Evolutionary conservation across 192 early-diverging fungal genomes (phyloP), one percentile per base, ranked within the genome.

Genomic region (Linnemannia hyalina): DNA sequence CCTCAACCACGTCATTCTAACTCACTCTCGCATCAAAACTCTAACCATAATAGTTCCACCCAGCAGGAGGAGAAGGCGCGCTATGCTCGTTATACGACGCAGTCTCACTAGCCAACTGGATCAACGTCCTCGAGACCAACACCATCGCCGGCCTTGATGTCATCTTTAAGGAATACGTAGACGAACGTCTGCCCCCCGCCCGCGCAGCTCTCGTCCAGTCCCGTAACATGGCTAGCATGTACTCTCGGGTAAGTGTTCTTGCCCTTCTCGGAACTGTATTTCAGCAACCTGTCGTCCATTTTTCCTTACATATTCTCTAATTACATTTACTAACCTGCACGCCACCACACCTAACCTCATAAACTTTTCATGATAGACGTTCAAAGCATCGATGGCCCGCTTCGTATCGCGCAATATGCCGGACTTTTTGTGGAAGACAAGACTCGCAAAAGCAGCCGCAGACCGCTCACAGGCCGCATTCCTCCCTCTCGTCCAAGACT

Each of bases 101-200:
- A 2, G 71, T 73, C 15, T 42, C 71, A 29, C n/a, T 73, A 15
- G 71, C 71, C 44, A 73, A 73, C 44, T 73, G 71, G 71, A 73
- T 73, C 71, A 73, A 73, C n/a, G 71, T 73, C 41, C 71, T 73
- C 13, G 41, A 42, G 44, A 32, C 44, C n/a, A 29, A 73, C 23
- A 42, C 71, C 11, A 46, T 73, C 23, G 15, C n/a, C 13, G 71
- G 46, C 6, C 10, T 73, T 1, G 71, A 73, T 8, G 29, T 32
- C 11, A 73, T 73, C 41, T 73, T 73, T n/a, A 73, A 73, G 71
- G 71, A 73, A 32, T 73, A 73, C 41, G 41, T 13, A 6, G 71
- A 42, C 10, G 71, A 73, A 13, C 71, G 71, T 26, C 71, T 73
- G 9, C 71, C 71, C 6, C 13, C 26, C 6, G 40, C 71, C 26